Percentiles rank a stretch among this genome's conserved stretches.
Evolutionary conservation across 2,329 filamentous ascomycete species (phyloP).

Genomic region (Zasmidium citrigriseum): DNA sequence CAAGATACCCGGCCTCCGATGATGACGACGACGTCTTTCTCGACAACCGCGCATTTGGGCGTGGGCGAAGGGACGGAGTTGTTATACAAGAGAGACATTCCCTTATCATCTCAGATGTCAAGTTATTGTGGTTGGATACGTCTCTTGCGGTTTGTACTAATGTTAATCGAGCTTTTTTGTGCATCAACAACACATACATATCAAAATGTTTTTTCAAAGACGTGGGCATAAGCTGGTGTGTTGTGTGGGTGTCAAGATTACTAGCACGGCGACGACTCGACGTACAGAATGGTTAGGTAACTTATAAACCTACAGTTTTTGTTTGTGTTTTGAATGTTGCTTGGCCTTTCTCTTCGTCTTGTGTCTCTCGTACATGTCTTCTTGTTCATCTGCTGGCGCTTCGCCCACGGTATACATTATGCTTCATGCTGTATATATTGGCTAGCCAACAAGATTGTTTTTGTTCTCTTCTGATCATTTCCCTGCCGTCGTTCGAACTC

Average conservation of each 20-base stretch:
- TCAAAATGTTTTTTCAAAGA: no score
- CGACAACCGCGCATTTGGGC: not conserved
- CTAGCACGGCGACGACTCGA: constrained; percentile 2
- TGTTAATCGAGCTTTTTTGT: constrained; percentile 9
- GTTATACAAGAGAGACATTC: not conserved
- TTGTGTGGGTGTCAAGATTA: no score
- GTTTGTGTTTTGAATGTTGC: not conserved
- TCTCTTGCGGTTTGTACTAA: constrained; percentile 11
- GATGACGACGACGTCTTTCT: no score
- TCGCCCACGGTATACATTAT: not conserved
- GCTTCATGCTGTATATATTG: constrained; percentile 1
- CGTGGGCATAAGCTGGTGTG: no score
- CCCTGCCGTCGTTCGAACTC: not conserved
- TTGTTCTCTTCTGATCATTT: not conserved
- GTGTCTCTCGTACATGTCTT: not conserved
- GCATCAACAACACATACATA: not conserved
- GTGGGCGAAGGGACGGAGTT: not conserved
- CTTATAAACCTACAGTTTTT: constrained; percentile 4
- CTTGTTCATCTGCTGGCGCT: not conserved
- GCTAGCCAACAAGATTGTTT: not conserved
- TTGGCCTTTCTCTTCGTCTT: not conserved
- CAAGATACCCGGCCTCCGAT: constrained; percentile 13
- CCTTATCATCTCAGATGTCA: constrained; percentile 5
- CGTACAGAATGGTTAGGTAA: constrained; percentile 4
- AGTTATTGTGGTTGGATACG: not conserved